These are phyloP conservation scores for Rubia peregrina DNA, from an alignment of 305 asterid species.

Conservation along the genomic window DNA sequence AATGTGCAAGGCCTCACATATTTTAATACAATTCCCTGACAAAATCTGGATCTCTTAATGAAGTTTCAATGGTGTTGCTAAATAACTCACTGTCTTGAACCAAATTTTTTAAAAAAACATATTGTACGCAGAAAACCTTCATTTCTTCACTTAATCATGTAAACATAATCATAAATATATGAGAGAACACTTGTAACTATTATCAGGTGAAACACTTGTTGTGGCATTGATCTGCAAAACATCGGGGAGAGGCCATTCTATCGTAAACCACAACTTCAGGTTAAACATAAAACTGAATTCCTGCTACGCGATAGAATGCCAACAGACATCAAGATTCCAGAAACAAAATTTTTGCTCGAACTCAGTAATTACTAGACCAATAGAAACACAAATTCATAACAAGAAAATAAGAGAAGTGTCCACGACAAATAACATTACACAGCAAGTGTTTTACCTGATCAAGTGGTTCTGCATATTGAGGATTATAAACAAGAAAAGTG, in stretches of 20 bases:
- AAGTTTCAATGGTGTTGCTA: conserved; percentile 45
- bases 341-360: not conserved
- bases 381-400: not conserved
- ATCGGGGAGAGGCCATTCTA: not conserved
- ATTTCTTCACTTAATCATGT: too few species aligned
- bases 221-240: not conserved
- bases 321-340: not conserved
- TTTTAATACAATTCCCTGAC: too few species aligned
- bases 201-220: too few species aligned
- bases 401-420: not conserved
- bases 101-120: too few species aligned
- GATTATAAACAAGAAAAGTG: too few species aligned
- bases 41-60: conserved; percentile 42
- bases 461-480: too few species aligned
- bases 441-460: conserved; percentile 64
- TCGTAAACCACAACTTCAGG: not conserved
- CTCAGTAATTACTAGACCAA: not conserved
- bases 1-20: too few species aligned
- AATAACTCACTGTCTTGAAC: conserved; percentile 37
- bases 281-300: not conserved
- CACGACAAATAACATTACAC: not conserved
- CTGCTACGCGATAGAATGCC: not conserved
- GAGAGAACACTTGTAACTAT: too few species aligned
- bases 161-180: too few species aligned
- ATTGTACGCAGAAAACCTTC: too few species aligned